Conservation (phyloP, 208 protist species). For the Vickermania ingenoplastis region DNA sequence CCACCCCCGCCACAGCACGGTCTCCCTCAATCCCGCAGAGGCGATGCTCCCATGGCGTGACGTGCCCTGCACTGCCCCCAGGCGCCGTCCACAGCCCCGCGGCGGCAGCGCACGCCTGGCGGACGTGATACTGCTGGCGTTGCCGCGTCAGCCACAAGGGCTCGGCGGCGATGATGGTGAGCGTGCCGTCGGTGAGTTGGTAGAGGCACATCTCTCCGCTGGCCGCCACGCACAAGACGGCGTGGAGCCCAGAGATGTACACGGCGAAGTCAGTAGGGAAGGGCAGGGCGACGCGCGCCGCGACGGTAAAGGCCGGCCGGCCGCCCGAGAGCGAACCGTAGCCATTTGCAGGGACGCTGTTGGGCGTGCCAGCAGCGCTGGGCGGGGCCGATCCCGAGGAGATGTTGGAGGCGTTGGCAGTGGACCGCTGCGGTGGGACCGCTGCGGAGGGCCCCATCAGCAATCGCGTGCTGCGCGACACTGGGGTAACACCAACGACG, state of each 20-base stretch:
- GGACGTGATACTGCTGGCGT: background rate
- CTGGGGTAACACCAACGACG: no score
- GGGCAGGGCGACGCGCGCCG: slow-evolving; percentile 52
- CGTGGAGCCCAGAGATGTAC: slow-evolving; percentile 38
- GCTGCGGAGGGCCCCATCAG: no score
- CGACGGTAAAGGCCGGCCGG: slow-evolving; percentile 7
- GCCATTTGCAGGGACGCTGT: no score
- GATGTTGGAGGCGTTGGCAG: no score
- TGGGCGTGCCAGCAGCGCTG: no score
- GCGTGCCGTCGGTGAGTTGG: slow-evolving; percentile 25
- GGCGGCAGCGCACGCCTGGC: background rate
- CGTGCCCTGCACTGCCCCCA: no score
- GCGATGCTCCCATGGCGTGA: background rate
- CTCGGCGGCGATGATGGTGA: slow-evolving; percentile 29
- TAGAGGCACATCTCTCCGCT: slow-evolving; percentile 54
- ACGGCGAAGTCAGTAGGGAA: slow-evolving; percentile 65
- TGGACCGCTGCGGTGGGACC: no score
- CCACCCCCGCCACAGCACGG: background rate
- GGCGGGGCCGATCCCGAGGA: no score
- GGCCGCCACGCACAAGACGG: slow-evolving; percentile 50
- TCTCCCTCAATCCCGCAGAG: background rate
- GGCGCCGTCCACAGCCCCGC: background rate
- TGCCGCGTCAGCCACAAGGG: slow-evolving; percentile 7
- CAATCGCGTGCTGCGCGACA: no score
- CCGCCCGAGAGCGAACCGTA: background rate